Percentiles rank a stretch among this genome's conserved stretches.
Conservation (phyloP, 495 filamentous ascomycete species). For the Friedmanniomyces endolithicus region DNA sequence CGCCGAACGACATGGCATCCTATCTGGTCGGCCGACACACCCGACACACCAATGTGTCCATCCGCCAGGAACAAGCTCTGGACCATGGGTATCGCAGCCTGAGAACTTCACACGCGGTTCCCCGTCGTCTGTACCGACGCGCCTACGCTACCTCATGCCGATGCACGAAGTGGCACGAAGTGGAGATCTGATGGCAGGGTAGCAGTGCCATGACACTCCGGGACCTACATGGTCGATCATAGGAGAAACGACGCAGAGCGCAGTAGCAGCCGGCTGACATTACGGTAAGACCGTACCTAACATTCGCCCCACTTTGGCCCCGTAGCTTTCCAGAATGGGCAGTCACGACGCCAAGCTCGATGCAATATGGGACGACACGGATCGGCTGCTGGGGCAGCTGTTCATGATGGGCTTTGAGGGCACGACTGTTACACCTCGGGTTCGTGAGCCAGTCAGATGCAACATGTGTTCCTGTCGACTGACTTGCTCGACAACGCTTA, state of each 20-base stretch:
- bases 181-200: not conserved
- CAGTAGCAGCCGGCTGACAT: not conserved
- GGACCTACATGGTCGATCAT: not conserved
- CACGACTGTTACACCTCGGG: constrained; percentile 52
- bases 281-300: not conserved
- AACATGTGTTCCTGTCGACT: not conserved
- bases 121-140: not conserved
- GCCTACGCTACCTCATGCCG: not conserved
- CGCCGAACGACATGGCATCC: not conserved
- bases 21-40: not conserved
- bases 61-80: not conserved
- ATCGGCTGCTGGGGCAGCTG: constrained; percentile 69
- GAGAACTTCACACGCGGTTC: not conserved
- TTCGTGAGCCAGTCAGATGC: not conserved
- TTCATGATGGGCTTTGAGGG: constrained; percentile 96
- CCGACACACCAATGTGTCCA: not conserved
- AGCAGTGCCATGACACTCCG: constrained; percentile 1
- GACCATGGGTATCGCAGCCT: not conserved
- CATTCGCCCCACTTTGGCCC: not conserved
- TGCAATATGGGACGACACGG: constrained; percentile 58
- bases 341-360: constrained; percentile 41
- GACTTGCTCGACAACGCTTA: constrained; percentile 36
- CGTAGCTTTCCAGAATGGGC: constrained; percentile 5
- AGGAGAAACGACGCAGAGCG: not conserved
- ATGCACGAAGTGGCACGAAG: not conserved